phyloP scores from a whole-genome alignment of 2,329 filamentous ascomycete genomes.

The Fusarium devonianum region DNA sequence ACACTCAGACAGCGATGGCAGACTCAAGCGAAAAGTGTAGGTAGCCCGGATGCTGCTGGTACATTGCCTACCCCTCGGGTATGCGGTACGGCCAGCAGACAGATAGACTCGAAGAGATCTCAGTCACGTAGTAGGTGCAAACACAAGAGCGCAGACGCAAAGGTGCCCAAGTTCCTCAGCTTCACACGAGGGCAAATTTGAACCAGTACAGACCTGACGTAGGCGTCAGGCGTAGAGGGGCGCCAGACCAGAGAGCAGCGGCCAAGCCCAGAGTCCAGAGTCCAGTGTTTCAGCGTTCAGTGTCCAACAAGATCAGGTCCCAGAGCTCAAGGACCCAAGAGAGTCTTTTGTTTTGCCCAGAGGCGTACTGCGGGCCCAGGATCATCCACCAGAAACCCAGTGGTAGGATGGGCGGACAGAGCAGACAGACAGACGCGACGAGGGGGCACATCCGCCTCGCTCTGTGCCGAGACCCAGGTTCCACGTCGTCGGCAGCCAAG shows the following conservation, averaged over 20 bases:
- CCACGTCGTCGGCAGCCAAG: slow-evolving; percentile 22
- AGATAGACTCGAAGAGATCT: slow-evolving; percentile 13
- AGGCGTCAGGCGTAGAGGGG: slow-evolving; percentile 11
- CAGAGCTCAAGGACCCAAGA: slow-evolving; percentile 15
- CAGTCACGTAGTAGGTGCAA: slow-evolving; percentile 13
- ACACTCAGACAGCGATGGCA: slow-evolving; percentile 23
- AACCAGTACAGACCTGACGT: slow-evolving; percentile 4
- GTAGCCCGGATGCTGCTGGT: slow-evolving; percentile 25
- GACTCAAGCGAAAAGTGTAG: slow-evolving; percentile 24
- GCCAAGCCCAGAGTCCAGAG: slow-evolving; percentile 10
- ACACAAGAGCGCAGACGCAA: slow-evolving; percentile 1
- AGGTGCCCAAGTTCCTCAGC: slow-evolving; percentile 1
- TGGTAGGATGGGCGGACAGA: too few relatives aligned
- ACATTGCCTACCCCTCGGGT: slow-evolving; percentile 23
- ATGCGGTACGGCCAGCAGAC: slow-evolving; percentile 16
- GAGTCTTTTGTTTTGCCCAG: slow-evolving; percentile 21
- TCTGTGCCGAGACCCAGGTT: slow-evolving; percentile 12
- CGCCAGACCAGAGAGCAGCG: slow-evolving; percentile 4
- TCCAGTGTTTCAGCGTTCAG: too few relatives aligned
- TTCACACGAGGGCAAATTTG: slow-evolving; percentile 9
- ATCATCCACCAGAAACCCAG: slow-evolving; percentile 25
- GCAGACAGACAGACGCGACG: slow-evolving; percentile 6
- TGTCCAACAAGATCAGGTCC: slow-evolving; percentile 10
- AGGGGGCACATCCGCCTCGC: slow-evolving; percentile 17
- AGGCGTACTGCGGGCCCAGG: slow-evolving; percentile 24